phyloP scores from a whole-genome alignment of 306 rosid species.

The Sphenostylis stenocarpa region DNA sequence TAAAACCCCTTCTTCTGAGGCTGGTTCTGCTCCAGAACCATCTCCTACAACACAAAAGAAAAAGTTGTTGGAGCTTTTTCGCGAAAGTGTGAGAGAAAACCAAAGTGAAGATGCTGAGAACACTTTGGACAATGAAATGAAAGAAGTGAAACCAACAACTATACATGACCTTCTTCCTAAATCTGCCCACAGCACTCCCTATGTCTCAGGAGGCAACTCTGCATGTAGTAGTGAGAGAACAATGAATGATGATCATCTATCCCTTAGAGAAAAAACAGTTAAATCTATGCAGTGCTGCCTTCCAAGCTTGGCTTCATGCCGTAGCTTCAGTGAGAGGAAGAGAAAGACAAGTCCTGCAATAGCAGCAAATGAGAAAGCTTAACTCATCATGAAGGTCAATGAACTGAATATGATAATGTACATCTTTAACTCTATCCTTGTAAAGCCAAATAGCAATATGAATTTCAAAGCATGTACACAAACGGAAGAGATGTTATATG shows the following conservation, averaged over 20 bases:
- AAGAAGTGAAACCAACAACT: slow-evolving; percentile 41
- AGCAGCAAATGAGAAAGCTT: slow-evolving; percentile 52
- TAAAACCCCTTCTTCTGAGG: slow-evolving; percentile 36
- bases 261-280: slow-evolving; percentile 41
- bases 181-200: slow-evolving; percentile 56
- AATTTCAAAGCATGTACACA: slow-evolving; percentile 34
- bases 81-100: slow-evolving; percentile 52
- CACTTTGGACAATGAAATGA: slow-evolving; percentile 25
- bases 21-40: slow-evolving; percentile 35
- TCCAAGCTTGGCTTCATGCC: slow-evolving; percentile 73
- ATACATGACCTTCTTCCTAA: slow-evolving; percentile 43
- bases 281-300: slow-evolving; percentile 68
- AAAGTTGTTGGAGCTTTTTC: slow-evolving; percentile 72
- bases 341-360: slow-evolving; percentile 66
- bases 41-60: slow-evolving; percentile 67
- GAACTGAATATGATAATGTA: slow-evolving; percentile 36
- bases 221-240: slow-evolving; percentile 62
- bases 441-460: slow-evolving; percentile 38
- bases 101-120: slow-evolving; percentile 26
- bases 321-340: slow-evolving; percentile 71
- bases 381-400: slow-evolving; percentile 20
- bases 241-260: slow-evolving; percentile 36
- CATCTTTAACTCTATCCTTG: slow-evolving; percentile 35
- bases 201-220: slow-evolving; percentile 50
- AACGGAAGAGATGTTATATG: slow-evolving; percentile 18